Conservation (phyloP, 495 filamentous ascomycete genomes). For the Penicillium chermesinum region DNA sequence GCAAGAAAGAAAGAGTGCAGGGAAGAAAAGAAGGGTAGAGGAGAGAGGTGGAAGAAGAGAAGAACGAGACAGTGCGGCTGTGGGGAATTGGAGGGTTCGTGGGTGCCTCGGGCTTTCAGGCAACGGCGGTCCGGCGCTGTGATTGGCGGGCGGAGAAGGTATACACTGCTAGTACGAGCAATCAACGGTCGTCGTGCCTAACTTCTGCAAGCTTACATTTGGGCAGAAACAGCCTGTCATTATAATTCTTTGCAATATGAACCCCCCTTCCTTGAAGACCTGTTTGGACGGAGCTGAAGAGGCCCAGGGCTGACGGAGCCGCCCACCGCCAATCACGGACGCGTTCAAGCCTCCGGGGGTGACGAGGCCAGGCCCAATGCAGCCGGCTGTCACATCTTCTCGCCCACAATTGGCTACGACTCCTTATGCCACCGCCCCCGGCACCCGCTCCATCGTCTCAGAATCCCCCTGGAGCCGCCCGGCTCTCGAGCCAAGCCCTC, state of each 20-base stretch:
- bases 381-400: conserved; percentile 18
- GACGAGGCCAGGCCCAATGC: conserved; percentile 5
- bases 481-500: conserved; percentile 16
- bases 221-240: not conserved
- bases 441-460: conserved; percentile 17
- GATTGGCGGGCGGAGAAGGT: no score
- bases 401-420: conserved; percentile 16
- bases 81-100: conserved; percentile 22
- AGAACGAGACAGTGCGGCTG: conserved; percentile 24
- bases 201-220: no score
- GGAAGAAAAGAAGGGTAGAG: conserved; percentile 23
- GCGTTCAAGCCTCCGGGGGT: not conserved
- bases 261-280: not conserved
- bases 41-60: conserved; percentile 11
- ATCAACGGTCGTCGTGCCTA: no score
- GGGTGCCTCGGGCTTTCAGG: conserved; percentile 4
- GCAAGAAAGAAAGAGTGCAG: conserved; percentile 35
- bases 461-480: conserved; percentile 22
- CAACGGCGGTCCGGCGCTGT: no score
- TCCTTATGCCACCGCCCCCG: conserved; percentile 12
- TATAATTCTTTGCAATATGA: no score
- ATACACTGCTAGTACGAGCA: no score
- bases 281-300: not conserved
- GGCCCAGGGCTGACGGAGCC: not conserved
- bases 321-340: conserved; percentile 4